Percentiles rank a stretch among this genome's conserved stretches.
These are phyloP conservation scores for Cynanchum wilfordii DNA, from an alignment of 257 asterid genomes.

Conservation along the genomic window DNA sequence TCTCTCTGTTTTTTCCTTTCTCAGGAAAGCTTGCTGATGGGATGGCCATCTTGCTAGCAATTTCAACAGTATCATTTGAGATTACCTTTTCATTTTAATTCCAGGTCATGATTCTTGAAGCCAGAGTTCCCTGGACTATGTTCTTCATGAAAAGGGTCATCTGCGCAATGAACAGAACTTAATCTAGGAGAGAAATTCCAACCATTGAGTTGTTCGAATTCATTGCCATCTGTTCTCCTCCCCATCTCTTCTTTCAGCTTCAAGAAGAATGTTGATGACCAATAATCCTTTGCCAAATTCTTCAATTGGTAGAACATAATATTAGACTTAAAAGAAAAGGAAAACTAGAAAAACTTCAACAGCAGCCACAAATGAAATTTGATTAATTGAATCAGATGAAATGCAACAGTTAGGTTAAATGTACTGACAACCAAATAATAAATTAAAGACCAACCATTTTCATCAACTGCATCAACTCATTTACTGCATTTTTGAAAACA, in stretches of 20 bases:
- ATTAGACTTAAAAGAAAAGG: not conserved
- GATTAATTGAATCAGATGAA: not conserved
- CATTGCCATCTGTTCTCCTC: conserved; percentile 34
- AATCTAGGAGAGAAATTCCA: conserved; percentile 65
- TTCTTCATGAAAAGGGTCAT: conserved; percentile 77
- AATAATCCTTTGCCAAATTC: conserved; percentile 69
- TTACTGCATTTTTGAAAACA: conserved; percentile 52
- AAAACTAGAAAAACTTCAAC: not conserved
- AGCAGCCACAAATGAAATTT: not conserved
- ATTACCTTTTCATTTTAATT: conserved; percentile 21
- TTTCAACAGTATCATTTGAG: not conserved
- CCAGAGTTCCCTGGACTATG: conserved; percentile 47
- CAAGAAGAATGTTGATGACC: conserved; percentile 64
- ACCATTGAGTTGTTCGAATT: conserved; percentile 35
- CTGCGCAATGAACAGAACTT: conserved; percentile 65
- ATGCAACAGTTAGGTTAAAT: not conserved
- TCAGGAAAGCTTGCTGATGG: not conserved
- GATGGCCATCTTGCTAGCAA: not conserved
- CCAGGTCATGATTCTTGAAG: conserved; percentile 36
- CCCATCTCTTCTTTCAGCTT: conserved; percentile 57
- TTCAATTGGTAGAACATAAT: conserved; percentile 16
- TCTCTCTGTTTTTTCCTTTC: not conserved
- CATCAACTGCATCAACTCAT: conserved; percentile 71
- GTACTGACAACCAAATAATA: not conserved
- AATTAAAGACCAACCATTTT: conserved; percentile 48